Conservation (phyloP, 805 yeast species). For the Teunomyces kruisii region DNA sequence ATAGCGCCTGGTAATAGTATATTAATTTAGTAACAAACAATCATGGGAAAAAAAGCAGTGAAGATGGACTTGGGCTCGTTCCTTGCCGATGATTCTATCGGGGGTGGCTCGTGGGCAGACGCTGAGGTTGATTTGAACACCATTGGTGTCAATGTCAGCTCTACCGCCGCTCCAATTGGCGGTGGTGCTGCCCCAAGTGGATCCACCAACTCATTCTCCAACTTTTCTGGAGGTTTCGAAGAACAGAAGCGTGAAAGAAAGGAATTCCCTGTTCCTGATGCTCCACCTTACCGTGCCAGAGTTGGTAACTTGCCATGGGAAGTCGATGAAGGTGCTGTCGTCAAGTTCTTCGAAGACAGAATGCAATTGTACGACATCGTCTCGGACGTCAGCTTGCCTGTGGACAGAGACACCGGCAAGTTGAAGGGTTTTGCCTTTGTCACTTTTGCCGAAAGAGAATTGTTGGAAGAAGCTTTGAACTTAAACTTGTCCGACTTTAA, state of each 20-base stretch:
- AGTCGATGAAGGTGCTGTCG: slow-evolving; percentile 61
- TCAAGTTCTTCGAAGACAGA: slow-evolving; percentile 60
- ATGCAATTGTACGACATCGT: slow-evolving; percentile 52
- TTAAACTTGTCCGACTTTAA: slow-evolving; percentile 45
- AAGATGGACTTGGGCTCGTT: slow-evolving; percentile 88
- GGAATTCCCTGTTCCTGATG: slow-evolving; percentile 85
- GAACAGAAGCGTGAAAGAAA: slow-evolving; percentile 50
- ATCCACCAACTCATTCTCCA: slow-evolving; percentile 2
- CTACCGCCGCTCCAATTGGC: slow-evolving; percentile 20
- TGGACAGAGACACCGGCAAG: slow-evolving; percentile 61
- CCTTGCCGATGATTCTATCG: slow-evolving; percentile 71
- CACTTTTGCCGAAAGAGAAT: slow-evolving; percentile 46
- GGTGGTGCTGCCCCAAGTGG: slow-evolving; percentile 11
- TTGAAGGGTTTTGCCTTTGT: slow-evolving; percentile 59
- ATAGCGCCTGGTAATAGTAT: neutral
- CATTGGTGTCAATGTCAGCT: slow-evolving; percentile 50
- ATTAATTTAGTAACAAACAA: neutral
- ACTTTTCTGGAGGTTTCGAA: slow-evolving; percentile 17
- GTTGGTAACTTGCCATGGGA: slow-evolving; percentile 86
- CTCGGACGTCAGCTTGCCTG: slow-evolving; percentile 68
- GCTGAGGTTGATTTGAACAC: slow-evolving; percentile 71
- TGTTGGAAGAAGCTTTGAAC: slow-evolving; percentile 51
- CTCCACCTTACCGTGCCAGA: slow-evolving; percentile 90
- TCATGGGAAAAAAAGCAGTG: slow-evolving; percentile 48
- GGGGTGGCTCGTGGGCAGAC: slow-evolving; percentile 83